Evolutionary conservation across 352 stramenopile species (phyloP), one percentile per base, ranked within the genome.

Genomic region (Globisporangium radiosum): DNA sequence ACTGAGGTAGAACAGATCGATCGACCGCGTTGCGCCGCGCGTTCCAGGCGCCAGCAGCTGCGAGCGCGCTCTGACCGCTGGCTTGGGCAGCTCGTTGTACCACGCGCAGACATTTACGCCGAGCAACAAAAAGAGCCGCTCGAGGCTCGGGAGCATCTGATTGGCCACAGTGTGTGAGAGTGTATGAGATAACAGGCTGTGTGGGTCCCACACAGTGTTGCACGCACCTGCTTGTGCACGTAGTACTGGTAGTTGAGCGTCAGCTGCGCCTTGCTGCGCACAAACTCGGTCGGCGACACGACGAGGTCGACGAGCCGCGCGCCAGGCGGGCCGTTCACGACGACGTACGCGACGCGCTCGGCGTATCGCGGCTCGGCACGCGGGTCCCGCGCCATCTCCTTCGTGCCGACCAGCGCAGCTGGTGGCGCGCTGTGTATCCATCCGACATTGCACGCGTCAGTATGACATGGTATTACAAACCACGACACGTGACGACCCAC

Each of bases 181-280:
- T 9, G 49, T 4, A 37, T 2, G 7, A 36, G 8, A 50, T 8
- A 54, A 25, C 17, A 57, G 44, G 64, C 49, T n/a, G 14, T 63
- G n/a, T 42, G 13, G 9, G 36, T 9, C 25, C 25, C 49, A 15
- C 19, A 10, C 38, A 15, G 25, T 33, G 25, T 3, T 15, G 2
- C 7, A 56, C 61, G 45, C 57, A 90, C 78, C 71, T 91, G 85
- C 60, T 97, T 97, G 59, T 89, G 75, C 61, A 97, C 94, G 70
- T 97, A 97, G 73, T 97, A 97, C 63, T 96, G 84, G 55, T 92
- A 85, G 64, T 97, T 97, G 61, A 97, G 71, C n/a, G 70, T 74
- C 59, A 84, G 64, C 13, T 61, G 68, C 56, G 64, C 48, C 48
- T 76, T 78, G 19, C 67, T 49, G 56, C 73, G 66, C 11, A 84